phyloP scores from a whole-genome alignment of 352 stramenopile genomes.

The Phytophthora capsici region DNA sequence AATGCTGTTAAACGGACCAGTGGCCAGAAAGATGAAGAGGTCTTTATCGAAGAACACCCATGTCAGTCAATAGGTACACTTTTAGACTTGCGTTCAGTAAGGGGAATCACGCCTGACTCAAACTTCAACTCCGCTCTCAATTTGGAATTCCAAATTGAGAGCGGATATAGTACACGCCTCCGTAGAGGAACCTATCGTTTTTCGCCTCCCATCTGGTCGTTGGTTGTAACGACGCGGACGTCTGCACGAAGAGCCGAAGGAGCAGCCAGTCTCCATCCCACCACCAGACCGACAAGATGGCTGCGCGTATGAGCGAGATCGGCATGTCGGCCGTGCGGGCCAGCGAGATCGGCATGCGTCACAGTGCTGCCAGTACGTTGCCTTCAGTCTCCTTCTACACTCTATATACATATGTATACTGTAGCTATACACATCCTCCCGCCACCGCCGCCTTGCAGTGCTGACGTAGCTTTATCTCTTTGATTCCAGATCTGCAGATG shows the following conservation, averaged over 20 bases:
- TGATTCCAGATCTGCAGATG: conserved; percentile 39
- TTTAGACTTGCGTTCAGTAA: conserved; percentile 5
- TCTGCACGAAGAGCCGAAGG: conserved; percentile 25
- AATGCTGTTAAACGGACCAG: conserved; percentile 11
- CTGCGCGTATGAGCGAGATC: conserved; percentile 42
- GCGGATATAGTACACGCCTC: conserved; percentile 5
- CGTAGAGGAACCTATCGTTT: conserved; percentile 16
- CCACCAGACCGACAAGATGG: conserved; percentile 21
- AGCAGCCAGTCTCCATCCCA: conserved; percentile 19
- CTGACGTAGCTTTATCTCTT: conserved; percentile 28
- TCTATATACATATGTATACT: no score
- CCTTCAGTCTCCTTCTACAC: background rate
- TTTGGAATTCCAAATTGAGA: conserved; percentile 7
- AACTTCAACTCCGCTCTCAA: conserved; percentile 25
- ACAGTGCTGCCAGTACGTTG: conserved; percentile 43
- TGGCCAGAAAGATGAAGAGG: background rate
- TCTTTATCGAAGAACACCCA: conserved; percentile 12
- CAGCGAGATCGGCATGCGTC: conserved; percentile 48
- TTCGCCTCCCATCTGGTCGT: conserved; percentile 31
- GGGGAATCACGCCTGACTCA: conserved; percentile 1
- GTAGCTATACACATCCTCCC: conserved; percentile 26
- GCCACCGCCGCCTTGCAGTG: conserved; percentile 3
- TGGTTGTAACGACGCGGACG: conserved; percentile 22
- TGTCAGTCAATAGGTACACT: conserved; percentile 24
- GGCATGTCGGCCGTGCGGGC: conserved; percentile 40